Conservation (phyloP, 2,329 filamentous ascomycete species). For the Penicillium expansum region DNA sequence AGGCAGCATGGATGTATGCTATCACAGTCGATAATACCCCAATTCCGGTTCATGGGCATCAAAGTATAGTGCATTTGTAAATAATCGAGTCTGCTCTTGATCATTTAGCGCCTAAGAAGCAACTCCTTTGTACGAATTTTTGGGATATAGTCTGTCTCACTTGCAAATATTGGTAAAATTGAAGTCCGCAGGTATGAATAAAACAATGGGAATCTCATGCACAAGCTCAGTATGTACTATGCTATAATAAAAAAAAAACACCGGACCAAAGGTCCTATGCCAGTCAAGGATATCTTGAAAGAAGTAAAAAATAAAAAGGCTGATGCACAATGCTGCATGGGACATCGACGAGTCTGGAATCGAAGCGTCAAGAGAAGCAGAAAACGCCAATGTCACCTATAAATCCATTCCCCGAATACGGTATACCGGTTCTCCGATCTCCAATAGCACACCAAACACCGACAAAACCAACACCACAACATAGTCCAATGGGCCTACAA, state of each 20-base stretch:
- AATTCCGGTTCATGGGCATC: neutral
- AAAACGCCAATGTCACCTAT: conserved; percentile 6
- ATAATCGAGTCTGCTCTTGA: too few relatives aligned
- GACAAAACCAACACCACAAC: neutral
- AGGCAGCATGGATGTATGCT: neutral
- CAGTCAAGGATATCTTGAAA: conserved; percentile 1
- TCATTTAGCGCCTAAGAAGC: neutral
- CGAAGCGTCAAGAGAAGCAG: neutral
- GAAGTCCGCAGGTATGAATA: neutral
- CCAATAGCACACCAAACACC: conserved; percentile 7
- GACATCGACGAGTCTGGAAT: neutral
- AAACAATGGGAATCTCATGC: conserved; percentile 1
- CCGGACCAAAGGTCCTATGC: neutral
- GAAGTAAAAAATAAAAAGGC: conserved; percentile 5
- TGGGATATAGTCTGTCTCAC: neutral
- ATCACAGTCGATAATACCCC: too few relatives aligned
- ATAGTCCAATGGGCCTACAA: neutral
- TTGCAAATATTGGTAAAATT: neutral
- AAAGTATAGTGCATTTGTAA: too few relatives aligned
- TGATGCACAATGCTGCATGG: conserved; percentile 8
- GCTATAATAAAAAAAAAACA: neutral
- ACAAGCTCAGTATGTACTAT: conserved; percentile 7
- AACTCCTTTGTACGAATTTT: neutral
- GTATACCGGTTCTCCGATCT: neutral
- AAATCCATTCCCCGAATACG: neutral